Conservation (phyloP, 192 early-diverging fungal genomes). For the Rhizophagus clarus region DNA sequence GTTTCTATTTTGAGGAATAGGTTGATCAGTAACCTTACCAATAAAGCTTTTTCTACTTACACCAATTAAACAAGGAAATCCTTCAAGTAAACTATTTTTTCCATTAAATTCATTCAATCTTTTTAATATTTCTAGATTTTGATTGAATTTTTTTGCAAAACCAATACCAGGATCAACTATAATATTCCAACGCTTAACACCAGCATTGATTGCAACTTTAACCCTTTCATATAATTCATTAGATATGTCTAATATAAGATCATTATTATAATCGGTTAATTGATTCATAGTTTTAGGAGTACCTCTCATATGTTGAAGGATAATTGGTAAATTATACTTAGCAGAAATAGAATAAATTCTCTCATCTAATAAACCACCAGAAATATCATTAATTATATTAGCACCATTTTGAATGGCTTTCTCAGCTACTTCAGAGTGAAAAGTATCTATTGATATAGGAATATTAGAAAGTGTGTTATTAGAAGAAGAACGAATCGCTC, state of each 20-base stretch:
- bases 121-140: constrained; percentile 86
- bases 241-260: constrained; percentile 74
- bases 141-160: constrained; percentile 89
- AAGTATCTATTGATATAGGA: constrained; percentile 95
- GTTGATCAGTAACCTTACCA: constrained; percentile 67
- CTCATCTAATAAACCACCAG: constrained; percentile 80
- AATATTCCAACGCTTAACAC: constrained; percentile 95
- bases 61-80: constrained; percentile 90
- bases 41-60: constrained; percentile 93
- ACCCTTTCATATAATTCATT: constrained; percentile 69
- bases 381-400: constrained; percentile 93
- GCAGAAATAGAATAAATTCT: constrained; percentile 82
- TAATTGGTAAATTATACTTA: constrained; percentile 76
- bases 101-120: constrained; percentile 63
- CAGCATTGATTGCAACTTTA: constrained; percentile 69
- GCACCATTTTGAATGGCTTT: constrained; percentile 90
- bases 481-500: constrained; percentile 58
- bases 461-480: constrained; percentile 51
- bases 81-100: constrained; percentile 51
- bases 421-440: constrained; percentile 79
- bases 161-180: constrained; percentile 97
- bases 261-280: constrained; percentile 70
- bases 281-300: constrained; percentile 88
- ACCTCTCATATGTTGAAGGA: constrained; percentile 99
- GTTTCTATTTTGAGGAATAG: constrained; percentile 69